Percentiles rank a stretch among this genome's conserved stretches.
phyloP scores from a whole-genome alignment of 768 basidiomycete genomes.

The Mrakia frigida region DNA sequence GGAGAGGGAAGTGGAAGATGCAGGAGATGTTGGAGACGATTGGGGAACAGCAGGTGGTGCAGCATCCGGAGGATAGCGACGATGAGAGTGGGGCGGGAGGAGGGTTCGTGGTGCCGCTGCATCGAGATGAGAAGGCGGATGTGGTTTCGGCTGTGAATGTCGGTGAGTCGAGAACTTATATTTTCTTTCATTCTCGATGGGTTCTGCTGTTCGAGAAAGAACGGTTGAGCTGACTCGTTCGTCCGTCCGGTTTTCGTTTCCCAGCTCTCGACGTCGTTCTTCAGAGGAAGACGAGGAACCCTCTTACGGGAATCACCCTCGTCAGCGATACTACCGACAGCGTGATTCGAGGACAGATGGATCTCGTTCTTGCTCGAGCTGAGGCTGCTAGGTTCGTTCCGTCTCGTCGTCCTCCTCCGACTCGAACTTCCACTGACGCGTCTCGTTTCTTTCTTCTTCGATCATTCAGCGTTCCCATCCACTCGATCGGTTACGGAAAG shows the following conservation, averaged over 20 bases:
- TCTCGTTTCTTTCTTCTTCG: neutral
- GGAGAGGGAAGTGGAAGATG: conserved; percentile 61
- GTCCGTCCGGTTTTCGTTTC: neutral
- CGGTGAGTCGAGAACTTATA: conserved; percentile 48
- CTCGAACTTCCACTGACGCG: neutral
- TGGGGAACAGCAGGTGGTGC: conserved; percentile 35
- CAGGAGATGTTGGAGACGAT: conserved; percentile 74
- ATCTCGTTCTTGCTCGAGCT: conserved; percentile 89
- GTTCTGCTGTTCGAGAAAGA: neutral
- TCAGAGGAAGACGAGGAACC: conserved; percentile 87
- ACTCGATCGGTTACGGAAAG: conserved; percentile 93
- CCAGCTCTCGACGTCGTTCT: conserved; percentile 85
- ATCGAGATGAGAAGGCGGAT: conserved; percentile 89
- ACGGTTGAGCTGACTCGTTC: neutral
- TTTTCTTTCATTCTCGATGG: neutral
- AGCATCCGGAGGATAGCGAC: conserved; percentile 39
- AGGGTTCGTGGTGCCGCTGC: conserved; percentile 62
- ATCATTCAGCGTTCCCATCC: conserved; percentile 68
- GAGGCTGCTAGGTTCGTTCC: conserved; percentile 73
- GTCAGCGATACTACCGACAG: conserved; percentile 89
- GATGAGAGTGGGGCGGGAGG: conserved; percentile 56
- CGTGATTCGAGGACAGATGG: conserved; percentile 93
- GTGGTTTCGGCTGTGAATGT: conserved; percentile 99
- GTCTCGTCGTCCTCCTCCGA: neutral
- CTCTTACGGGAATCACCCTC: conserved; percentile 83